These are phyloP conservation scores for Yamadazyma epiphylla DNA, from an alignment of 1,139 yeast genomes.

Conservation along the genomic window DNA sequence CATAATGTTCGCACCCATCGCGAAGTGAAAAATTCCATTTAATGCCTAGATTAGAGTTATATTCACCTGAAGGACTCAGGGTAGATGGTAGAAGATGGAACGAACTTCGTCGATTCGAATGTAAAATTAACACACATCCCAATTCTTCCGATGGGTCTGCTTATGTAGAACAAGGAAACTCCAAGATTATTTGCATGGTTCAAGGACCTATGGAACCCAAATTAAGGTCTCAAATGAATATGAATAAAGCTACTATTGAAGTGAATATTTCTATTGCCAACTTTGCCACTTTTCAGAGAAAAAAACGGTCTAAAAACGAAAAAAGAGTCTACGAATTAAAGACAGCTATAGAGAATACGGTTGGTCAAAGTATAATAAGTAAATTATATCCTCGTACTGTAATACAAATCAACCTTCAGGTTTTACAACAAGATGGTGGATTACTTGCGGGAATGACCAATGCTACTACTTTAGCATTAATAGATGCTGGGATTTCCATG, in stretches of 20 bases:
- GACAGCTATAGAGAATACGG: slow-evolving; percentile 71
- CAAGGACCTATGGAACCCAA: slow-evolving; percentile 88
- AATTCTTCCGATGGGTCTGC: slow-evolving; percentile 90
- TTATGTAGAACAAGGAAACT: slow-evolving; percentile 87
- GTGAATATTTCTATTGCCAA: slow-evolving; percentile 73
- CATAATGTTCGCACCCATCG: neutral
- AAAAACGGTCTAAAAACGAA: slow-evolving; percentile 60
- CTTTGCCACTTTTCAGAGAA: slow-evolving; percentile 75
- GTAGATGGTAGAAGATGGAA: slow-evolving; percentile 95
- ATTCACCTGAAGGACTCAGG: slow-evolving; percentile 91
- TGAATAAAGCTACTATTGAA: slow-evolving; percentile 51
- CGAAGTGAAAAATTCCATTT: neutral
- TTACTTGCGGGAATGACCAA: slow-evolving; percentile 75
- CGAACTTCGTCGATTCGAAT: slow-evolving; percentile 77
- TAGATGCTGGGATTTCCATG: slow-evolving; percentile 96
- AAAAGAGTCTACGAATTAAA: slow-evolving; percentile 74
- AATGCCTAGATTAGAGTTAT: slow-evolving; percentile 72
- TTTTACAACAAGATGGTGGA: slow-evolving; percentile 90
- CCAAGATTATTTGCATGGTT: slow-evolving; percentile 82
- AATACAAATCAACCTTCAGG: slow-evolving; percentile 69
- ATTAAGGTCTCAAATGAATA: slow-evolving; percentile 43
- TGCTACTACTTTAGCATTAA: slow-evolving; percentile 84
- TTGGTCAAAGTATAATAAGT: slow-evolving; percentile 72
- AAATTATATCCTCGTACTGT: slow-evolving; percentile 80
- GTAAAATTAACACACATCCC: slow-evolving; percentile 84